A percentile compares a stretch with the other conserved stretches of the same genome.
These are phyloP conservation scores for Apostasia shenzhenica DNA, from an alignment of 106 monocot genomes.

Conservation along the genomic window DNA sequence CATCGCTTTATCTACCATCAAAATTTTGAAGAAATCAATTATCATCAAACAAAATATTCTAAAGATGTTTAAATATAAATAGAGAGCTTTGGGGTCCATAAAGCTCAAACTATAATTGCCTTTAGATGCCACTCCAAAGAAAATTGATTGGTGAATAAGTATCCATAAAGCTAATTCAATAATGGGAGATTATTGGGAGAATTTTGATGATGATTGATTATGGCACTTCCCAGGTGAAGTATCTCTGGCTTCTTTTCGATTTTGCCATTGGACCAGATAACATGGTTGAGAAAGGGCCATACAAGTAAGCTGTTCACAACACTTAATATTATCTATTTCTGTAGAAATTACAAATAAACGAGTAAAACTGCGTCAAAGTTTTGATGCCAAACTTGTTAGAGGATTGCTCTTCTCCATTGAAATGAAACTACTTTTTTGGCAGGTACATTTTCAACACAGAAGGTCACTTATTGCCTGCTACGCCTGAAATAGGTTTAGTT, in stretches of 20 bases:
- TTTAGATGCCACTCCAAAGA: too few species aligned
- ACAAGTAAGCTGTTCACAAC: conserved; percentile 46
- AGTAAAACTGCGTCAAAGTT: too few species aligned
- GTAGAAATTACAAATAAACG: neutral
- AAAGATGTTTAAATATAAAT: too few species aligned
- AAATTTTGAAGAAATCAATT: too few species aligned
- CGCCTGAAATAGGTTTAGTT: conserved; percentile 82
- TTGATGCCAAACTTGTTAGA: neutral
- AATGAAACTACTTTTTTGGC: conserved; percentile 9
- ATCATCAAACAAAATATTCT: too few species aligned
- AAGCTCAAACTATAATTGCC: too few species aligned
- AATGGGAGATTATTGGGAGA: too few species aligned
- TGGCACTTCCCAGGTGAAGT: conserved; percentile 72
- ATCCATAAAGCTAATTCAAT: too few species aligned
- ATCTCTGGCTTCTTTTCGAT: conserved; percentile 99
- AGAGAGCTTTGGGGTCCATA: too few species aligned
- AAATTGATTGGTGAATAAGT: too few species aligned
- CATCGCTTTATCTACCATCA: too few species aligned
- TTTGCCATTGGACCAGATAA: conserved; percentile 90
- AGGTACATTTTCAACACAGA: conserved; percentile 98
- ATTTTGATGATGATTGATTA: too few species aligned
- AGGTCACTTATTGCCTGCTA: conserved; percentile 83
- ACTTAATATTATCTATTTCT: neutral
- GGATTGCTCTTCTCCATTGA: neutral
- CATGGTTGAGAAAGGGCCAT: conserved; percentile 93